Conservation (phyloP, 805 yeast genomes). For the Lipomyces anomalus region DNA sequence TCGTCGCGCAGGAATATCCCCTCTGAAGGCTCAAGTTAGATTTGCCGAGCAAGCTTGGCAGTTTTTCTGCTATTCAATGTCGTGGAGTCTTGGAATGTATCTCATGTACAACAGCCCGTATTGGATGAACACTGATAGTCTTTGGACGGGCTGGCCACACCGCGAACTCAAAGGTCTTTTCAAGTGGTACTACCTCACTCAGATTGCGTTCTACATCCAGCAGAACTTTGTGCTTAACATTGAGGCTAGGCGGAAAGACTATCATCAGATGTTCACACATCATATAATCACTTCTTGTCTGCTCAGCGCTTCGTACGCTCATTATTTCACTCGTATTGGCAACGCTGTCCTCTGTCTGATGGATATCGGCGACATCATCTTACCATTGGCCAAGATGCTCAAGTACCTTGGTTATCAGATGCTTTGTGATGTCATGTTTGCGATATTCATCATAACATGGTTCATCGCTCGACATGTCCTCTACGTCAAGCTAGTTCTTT, state of each 20-base stretch:
- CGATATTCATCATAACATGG: conserved; percentile 65
- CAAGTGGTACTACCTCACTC: conserved; percentile 66
- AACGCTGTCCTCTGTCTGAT: conserved; percentile 69
- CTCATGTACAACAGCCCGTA: conserved; percentile 56
- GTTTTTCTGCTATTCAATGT: conserved; percentile 49
- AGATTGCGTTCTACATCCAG: conserved; percentile 74
- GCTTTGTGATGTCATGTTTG: conserved; percentile 64
- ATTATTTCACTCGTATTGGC: conserved; percentile 70
- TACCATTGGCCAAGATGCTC: conserved; percentile 68
- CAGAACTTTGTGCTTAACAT: conserved; percentile 71
- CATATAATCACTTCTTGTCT: conserved; percentile 73
- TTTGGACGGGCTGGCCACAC: conserved; percentile 74
- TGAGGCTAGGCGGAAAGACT: conserved; percentile 77
- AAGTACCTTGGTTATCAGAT: conserved; percentile 60
- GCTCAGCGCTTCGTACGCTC: conserved; percentile 64
- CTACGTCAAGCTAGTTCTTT: conserved; percentile 61
- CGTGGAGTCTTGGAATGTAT: conserved; percentile 53
- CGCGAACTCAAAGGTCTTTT: conserved; percentile 45
- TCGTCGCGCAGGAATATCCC: conserved; percentile 37
- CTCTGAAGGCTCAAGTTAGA: conserved; percentile 51
- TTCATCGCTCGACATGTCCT: conserved; percentile 64
- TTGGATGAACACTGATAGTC: conserved; percentile 49
- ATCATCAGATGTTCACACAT: conserved; percentile 79
- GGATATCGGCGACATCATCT: conserved; percentile 75
- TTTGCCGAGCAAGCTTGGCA: conserved; percentile 89